Conservation (phyloP, 805 yeast genomes). For the Hermanozyma aechmeae region DNA sequence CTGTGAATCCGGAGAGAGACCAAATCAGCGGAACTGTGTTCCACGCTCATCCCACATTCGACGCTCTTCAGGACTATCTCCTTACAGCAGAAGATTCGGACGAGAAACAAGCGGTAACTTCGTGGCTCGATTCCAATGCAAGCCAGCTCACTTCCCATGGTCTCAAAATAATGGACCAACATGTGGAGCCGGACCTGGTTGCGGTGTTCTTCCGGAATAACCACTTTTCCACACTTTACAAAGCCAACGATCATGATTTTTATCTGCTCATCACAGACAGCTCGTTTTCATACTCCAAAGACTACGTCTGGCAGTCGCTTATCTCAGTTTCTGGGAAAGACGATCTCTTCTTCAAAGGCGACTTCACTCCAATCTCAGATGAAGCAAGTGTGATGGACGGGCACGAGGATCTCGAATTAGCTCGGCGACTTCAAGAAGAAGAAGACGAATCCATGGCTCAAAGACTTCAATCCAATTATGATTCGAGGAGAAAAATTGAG, state of each 20-base stretch:
- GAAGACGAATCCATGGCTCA: constrained; percentile 47
- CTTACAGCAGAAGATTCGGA: constrained; percentile 15
- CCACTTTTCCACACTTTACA: constrained; percentile 70
- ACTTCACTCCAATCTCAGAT: constrained; percentile 41
- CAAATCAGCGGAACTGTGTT: constrained; percentile 11
- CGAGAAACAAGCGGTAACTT: constrained; percentile 9
- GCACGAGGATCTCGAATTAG: not conserved
- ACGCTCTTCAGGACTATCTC: constrained; percentile 49
- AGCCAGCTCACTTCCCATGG: constrained; percentile 77
- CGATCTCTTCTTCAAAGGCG: constrained; percentile 64
- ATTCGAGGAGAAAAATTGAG: not conserved
- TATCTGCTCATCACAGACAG: constrained; percentile 67
- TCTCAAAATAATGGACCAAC: constrained; percentile 32
- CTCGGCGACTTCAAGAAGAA: constrained; percentile 39
- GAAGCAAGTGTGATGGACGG: too few relatives aligned
- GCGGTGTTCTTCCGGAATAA: constrained; percentile 82
- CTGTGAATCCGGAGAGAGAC: constrained; percentile 22
- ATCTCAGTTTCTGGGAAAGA: constrained; percentile 56
- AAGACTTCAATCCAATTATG: constrained; percentile 23
- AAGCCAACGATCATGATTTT: constrained; percentile 37
- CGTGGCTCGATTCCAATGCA: constrained; percentile 47
- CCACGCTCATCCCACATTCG: constrained; percentile 26
- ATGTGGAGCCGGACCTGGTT: constrained; percentile 43
- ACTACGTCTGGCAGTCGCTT: constrained; percentile 74
- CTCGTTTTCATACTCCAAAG: constrained; percentile 41